Percentiles rank a stretch among this genome's conserved stretches.
Evolutionary conservation across 345 rosid species (phyloP).

Genomic region (Eutrema heterophyllum): DNA sequence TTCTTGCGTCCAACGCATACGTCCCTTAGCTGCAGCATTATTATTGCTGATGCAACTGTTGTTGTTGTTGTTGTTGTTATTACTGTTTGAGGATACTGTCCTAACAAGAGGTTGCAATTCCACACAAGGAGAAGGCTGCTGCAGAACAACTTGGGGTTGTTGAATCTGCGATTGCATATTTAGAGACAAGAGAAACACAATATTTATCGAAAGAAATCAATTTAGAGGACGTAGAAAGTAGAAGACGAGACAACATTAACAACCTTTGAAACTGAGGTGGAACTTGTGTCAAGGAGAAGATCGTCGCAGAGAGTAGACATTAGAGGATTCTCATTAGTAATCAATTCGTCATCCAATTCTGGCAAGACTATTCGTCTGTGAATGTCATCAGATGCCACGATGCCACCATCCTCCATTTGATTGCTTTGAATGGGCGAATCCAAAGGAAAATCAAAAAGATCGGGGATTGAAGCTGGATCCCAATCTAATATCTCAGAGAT

Average conservation of each 20-base stretch:
- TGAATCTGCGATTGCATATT: conserved; percentile 29
- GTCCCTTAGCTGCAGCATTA: conserved; percentile 61
- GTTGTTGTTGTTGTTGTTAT: background rate
- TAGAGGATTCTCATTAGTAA: conserved; percentile 59
- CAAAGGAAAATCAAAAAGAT: conserved; percentile 48
- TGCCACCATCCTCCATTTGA: conserved; percentile 48
- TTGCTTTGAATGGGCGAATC: conserved; percentile 38
- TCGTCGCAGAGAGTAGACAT: conserved; percentile 49
- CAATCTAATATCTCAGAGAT: conserved; percentile 44
- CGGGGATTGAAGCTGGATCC: conserved; percentile 47
- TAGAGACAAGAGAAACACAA: background rate
- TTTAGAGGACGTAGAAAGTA: background rate
- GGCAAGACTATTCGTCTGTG: conserved; percentile 56
- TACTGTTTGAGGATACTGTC: conserved; percentile 42
- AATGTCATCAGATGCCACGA: conserved; percentile 37
- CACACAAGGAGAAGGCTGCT: conserved; percentile 45
- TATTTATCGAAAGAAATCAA: background rate
- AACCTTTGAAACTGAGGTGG: conserved; percentile 66
- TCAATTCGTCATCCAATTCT: conserved; percentile 70
- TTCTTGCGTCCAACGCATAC: conserved; percentile 96
- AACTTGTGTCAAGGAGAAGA: conserved; percentile 46
- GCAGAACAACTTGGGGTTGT: conserved; percentile 41
- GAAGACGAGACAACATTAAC: background rate
- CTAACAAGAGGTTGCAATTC: conserved; percentile 42
- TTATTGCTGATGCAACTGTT: conserved; percentile 22